phyloP scores from a whole-genome alignment of 2,329 filamentous ascomycete genomes.

The Pseudocercospora fuligena region DNA sequence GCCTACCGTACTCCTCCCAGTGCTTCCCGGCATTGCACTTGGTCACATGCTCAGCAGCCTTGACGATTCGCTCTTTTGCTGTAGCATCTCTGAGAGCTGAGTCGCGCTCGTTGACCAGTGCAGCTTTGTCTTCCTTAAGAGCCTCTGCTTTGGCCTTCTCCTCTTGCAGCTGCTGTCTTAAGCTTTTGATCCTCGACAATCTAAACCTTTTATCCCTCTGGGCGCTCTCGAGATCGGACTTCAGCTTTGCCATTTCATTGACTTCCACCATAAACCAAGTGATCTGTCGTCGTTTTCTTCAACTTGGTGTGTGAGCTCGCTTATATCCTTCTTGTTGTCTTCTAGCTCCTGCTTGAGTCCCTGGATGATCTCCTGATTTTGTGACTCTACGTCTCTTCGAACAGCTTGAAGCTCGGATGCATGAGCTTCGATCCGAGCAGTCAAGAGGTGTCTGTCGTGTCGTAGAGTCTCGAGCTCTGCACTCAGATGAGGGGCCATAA shows the following conservation, averaged over 20 bases:
- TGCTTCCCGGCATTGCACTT: not conserved
- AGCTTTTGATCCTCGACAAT: not conserved
- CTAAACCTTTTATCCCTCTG: not conserved
- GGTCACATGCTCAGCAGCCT: not conserved
- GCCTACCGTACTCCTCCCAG: not conserved
- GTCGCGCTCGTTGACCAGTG: not conserved
- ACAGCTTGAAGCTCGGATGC: not conserved
- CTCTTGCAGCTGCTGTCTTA: not conserved
- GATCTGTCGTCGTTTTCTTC: conserved; percentile 4
- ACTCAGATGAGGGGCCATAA: too few species aligned
- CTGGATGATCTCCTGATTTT: not conserved
- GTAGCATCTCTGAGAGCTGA: not conserved
- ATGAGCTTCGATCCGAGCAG: not conserved
- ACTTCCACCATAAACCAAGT: conserved; percentile 13
- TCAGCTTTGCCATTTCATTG: conserved; percentile 12
- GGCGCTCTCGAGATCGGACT: not conserved
- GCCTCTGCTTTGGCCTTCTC: too few species aligned
- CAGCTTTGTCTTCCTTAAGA: too few species aligned
- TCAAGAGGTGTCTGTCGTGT: not conserved
- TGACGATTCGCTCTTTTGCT: not conserved
- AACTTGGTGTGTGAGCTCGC: not conserved
- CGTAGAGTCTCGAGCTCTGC: too few species aligned
- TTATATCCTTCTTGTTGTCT: not conserved
- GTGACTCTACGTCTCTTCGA: not conserved
- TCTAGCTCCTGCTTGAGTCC: not conserved